Evolutionary conservation across 768 basidiomycete species (phyloP).

Genomic region (Boletus sp.): DNA sequence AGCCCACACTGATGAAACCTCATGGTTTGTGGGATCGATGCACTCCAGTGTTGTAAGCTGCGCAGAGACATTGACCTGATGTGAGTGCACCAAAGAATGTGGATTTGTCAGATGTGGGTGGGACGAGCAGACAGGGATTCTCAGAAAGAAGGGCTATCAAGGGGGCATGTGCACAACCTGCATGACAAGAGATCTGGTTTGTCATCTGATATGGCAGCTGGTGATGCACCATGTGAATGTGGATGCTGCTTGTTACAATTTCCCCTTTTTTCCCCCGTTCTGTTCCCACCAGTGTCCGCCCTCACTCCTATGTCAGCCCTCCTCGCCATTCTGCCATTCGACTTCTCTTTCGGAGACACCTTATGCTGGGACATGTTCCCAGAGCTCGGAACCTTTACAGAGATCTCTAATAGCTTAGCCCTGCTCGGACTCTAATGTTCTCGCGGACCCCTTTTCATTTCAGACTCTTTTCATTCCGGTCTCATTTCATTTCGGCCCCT

Average conservation of each 20-base stretch:
- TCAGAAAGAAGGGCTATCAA: constrained; percentile 58
- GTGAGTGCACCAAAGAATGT: constrained; percentile 55
- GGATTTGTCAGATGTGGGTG: constrained; percentile 28
- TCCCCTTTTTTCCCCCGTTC: no score
- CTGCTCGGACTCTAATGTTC: no score
- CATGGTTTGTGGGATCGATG: constrained; percentile 79
- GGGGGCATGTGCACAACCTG: constrained; percentile 66
- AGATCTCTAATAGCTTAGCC: no score
- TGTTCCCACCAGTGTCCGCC: no score
- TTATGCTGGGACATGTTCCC: no score
- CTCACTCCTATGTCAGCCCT: no score
- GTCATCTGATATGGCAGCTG: constrained; percentile 39
- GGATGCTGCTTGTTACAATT: constrained; percentile 27
- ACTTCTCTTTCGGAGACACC: no score
- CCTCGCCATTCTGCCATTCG: no score
- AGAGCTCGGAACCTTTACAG: no score
- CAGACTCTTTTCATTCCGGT: no score
- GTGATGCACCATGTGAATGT: constrained; percentile 45
- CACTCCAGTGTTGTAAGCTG: constrained; percentile 77
- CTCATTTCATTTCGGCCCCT: no score
- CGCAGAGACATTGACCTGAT: constrained; percentile 78
- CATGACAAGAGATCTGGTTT: constrained; percentile 19
- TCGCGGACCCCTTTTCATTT: no score
- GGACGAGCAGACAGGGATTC: constrained; percentile 42
- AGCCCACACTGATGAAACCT: constrained; percentile 78